Percentiles rank a stretch among this genome's conserved stretches.
Evolutionary conservation across 805 yeast genomes (phyloP).

Genomic region (Saturnispora halmiae): DNA sequence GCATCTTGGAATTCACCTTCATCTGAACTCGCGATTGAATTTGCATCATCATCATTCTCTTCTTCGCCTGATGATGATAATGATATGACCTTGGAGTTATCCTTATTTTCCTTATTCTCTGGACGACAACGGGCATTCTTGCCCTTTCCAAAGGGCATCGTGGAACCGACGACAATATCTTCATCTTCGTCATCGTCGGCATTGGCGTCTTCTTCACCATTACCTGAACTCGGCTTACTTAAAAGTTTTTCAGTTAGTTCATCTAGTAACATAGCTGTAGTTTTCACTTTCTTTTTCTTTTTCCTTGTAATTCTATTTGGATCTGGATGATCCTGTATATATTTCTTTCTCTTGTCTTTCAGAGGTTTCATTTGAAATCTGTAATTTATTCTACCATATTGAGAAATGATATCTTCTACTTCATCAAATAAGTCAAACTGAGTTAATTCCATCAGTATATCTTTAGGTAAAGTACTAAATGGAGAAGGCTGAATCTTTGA

Average conservation of each 20-base stretch:
- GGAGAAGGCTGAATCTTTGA: conserved; percentile 17
- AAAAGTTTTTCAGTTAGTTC: conserved; percentile 8
- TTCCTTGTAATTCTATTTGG: background rate
- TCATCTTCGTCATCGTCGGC: conserved; percentile 1
- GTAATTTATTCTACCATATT: conserved; percentile 20
- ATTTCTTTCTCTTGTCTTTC: background rate
- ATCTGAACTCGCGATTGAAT: too few relatives aligned
- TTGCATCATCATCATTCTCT: background rate
- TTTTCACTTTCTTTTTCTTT: background rate
- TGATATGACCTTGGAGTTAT: background rate
- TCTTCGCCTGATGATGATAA: background rate
- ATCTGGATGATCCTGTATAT: conserved; percentile 1
- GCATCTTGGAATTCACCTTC: conserved; percentile 2
- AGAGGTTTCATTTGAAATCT: conserved; percentile 13
- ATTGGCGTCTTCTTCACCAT: background rate
- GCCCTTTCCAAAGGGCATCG: conserved; percentile 7
- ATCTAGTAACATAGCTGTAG: conserved; percentile 7
- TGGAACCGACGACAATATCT: background rate
- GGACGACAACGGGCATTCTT: conserved; percentile 10
- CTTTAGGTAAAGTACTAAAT: conserved; percentile 20
- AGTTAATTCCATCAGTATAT: conserved; percentile 11
- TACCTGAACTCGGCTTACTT: conserved; percentile 4
- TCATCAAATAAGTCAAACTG: conserved; percentile 10
- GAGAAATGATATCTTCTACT: conserved; percentile 12
- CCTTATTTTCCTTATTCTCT: background rate